phyloP scores from a whole-genome alignment of 257 asterid genomes.

The Solanum neorickii region DNA sequence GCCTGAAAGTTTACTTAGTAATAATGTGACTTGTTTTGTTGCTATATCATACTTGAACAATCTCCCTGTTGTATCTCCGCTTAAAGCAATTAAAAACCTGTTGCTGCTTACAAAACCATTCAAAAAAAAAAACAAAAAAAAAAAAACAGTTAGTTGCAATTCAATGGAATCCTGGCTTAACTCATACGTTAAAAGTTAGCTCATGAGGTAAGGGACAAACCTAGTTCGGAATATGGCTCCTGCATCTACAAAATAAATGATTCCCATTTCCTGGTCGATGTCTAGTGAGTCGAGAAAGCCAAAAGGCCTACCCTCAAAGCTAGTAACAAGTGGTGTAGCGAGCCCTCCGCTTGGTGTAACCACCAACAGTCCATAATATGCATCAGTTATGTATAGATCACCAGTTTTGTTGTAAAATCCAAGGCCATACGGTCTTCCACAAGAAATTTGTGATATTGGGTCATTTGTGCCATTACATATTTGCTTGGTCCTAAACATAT shows the following conservation, averaged over 20 bases:
- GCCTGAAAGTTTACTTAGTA: not conserved
- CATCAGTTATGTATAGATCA: not conserved
- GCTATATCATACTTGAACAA: not conserved
- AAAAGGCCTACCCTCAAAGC: not conserved
- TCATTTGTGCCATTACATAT: not conserved
- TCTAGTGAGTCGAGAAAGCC: not conserved
- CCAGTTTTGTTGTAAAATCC: not conserved
- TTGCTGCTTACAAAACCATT: not conserved
- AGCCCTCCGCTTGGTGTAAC: not conserved
- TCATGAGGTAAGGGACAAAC: not conserved
- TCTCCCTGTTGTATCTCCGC: not conserved
- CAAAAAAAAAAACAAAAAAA: too few relatives aligned
- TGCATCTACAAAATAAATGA: not conserved
- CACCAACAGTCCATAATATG: not conserved
- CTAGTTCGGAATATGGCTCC: not conserved
- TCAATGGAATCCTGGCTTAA: too few relatives aligned
- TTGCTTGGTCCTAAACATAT: not conserved
- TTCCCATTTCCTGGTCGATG: not conserved
- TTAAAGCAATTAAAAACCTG: not conserved
- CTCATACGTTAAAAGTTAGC: too few relatives aligned
- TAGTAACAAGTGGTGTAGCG: not conserved
- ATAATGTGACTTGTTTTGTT: not conserved
- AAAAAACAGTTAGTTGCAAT: not conserved
- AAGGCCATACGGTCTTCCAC: not conserved
- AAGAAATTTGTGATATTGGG: not conserved